phyloP scores from a whole-genome alignment of 441 rosid genomes.

The Pelargonium fulgidum region DNA sequence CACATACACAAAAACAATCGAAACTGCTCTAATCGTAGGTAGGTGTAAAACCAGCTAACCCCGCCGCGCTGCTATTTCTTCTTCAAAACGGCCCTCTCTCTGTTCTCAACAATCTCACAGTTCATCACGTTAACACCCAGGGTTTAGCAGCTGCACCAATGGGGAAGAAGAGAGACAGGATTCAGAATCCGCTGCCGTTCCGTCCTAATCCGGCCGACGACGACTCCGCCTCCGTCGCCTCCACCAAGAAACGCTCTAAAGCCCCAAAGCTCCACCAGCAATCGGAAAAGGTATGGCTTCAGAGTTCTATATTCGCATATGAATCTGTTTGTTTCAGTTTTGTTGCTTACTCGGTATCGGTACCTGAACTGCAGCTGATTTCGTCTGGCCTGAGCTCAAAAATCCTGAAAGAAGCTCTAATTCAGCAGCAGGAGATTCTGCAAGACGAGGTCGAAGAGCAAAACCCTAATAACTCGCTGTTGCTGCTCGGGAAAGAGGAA shows the following conservation, averaged over 20 bases:
- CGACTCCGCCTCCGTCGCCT: conserved; percentile 31
- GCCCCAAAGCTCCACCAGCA: conserved; percentile 56
- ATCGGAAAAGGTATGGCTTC: conserved; percentile 33
- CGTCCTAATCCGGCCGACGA: conserved; percentile 28
- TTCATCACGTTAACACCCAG: too few relatives aligned
- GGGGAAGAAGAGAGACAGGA: conserved; percentile 61
- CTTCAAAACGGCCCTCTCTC: too few relatives aligned
- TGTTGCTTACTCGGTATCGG: neutral
- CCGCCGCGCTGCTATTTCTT: too few relatives aligned
- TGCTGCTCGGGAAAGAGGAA: conserved; percentile 31
- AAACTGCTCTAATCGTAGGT: too few relatives aligned
- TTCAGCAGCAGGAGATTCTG: conserved; percentile 68
- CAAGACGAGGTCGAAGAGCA: conserved; percentile 44
- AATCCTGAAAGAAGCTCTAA: conserved; percentile 72
- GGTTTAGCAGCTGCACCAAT: conserved; percentile 15
- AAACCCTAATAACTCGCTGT: conserved; percentile 29
- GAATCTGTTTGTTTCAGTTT: neutral
- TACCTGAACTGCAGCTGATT: conserved; percentile 38
- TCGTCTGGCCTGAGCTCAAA: conserved; percentile 66
- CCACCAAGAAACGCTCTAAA: conserved; percentile 53
- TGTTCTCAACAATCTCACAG: too few relatives aligned
- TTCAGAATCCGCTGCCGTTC: conserved; percentile 61
- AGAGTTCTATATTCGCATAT: neutral
- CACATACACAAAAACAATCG: too few relatives aligned
- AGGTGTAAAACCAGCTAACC: too few relatives aligned